Percentiles rank a stretch among this genome's conserved stretches.
phyloP scores from a whole-genome alignment of 768 basidiomycete species.

The Hericium coralloides region DNA sequence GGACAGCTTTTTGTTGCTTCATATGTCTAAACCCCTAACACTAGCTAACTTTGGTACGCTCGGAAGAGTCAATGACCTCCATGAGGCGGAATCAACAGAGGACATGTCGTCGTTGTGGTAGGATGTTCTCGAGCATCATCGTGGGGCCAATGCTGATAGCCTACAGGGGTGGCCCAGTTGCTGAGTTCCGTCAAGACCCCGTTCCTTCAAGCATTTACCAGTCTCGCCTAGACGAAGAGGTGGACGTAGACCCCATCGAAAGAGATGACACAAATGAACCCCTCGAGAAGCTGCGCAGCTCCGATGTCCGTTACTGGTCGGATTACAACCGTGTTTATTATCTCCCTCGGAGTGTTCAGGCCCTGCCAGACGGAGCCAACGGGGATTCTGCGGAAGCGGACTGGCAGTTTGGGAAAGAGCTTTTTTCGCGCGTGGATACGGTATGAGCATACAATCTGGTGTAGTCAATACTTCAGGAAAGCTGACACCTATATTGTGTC shows the following conservation, averaged over 20 bases:
- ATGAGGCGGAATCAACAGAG: conserved; percentile 22
- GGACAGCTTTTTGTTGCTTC: too few relatives aligned
- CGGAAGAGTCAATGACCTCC: conserved; percentile 31
- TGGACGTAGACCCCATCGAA: conserved; percentile 12
- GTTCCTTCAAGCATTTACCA: conserved; percentile 53
- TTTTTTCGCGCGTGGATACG: conserved; percentile 45
- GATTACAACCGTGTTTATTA: conserved; percentile 60
- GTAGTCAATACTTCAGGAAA: not conserved
- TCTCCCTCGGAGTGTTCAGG: conserved; percentile 56
- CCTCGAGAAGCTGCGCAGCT: conserved; percentile 5
- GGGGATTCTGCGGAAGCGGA: conserved; percentile 45
- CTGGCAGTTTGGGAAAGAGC: conserved; percentile 46
- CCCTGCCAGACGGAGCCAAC: conserved; percentile 47
- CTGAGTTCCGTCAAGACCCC: conserved; percentile 42
- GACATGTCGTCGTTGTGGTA: not conserved
- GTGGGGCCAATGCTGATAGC: not conserved
- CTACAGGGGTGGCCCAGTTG: conserved; percentile 39
- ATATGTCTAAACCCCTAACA: not conserved
- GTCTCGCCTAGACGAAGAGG: conserved; percentile 26
- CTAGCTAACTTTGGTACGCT: conserved; percentile 63
- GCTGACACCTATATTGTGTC: not conserved
- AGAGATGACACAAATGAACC: not conserved
- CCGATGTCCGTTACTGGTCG: conserved; percentile 53
- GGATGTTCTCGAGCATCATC: not conserved
- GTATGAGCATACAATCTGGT: conserved; percentile 25